A percentile compares a stretch with the other conserved stretches of the same genome.
Evolutionary conservation across 2,329 filamentous ascomycete species (phyloP).

Genomic region (Diaporthe sp.): DNA sequence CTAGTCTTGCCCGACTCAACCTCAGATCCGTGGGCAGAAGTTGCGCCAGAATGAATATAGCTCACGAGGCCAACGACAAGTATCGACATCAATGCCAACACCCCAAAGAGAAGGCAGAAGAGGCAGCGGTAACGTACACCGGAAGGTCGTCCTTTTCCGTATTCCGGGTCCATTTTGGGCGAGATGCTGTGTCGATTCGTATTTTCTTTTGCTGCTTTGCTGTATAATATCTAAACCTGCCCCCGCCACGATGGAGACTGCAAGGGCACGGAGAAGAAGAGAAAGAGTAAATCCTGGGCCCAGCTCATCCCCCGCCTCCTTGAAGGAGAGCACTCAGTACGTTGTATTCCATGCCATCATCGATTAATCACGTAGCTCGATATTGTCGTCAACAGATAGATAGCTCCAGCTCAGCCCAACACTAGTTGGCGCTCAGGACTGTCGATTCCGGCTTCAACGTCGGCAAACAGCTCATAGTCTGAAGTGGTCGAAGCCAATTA

Average conservation of each 20-base stretch:
- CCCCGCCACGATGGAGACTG: neutral
- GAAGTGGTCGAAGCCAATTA: neutral
- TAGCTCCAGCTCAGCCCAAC: neutral
- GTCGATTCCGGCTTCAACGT: neutral
- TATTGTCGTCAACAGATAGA: neutral
- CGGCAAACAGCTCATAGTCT: neutral
- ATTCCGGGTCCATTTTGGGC: neutral
- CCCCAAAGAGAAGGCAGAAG: neutral
- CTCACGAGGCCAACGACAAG: neutral
- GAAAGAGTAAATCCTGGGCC: neutral
- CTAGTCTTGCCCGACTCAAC: neutral
- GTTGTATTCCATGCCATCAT: neutral
- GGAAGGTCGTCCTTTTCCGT: neutral
- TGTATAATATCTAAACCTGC: neutral
- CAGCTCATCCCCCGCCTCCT: neutral
- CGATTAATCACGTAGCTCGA: neutral
- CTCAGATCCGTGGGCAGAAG: neutral
- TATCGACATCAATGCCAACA: neutral
- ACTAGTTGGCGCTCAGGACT: conserved; percentile 1
- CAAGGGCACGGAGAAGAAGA: neutral
- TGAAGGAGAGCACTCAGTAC: neutral
- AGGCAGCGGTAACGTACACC: neutral
- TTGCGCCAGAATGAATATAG: neutral
- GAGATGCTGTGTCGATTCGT: neutral
- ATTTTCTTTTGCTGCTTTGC: neutral